Conservation (phyloP, 495 filamentous ascomycete genomes). For the Aspergillus ellipticus region DNA sequence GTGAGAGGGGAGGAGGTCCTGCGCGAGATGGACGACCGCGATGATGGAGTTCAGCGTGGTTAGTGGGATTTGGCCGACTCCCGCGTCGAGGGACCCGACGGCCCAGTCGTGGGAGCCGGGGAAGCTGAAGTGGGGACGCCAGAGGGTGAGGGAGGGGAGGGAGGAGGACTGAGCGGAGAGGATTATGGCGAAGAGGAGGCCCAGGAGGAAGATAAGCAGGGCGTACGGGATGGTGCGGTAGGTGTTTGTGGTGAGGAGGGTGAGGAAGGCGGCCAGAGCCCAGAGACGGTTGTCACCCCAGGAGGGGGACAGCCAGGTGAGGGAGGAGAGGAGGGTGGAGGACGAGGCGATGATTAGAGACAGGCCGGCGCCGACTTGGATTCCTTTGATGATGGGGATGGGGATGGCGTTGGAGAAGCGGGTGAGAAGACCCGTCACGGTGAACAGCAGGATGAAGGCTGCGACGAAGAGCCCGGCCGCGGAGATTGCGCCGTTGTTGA, state of each 20-base stretch:
- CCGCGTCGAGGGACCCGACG: constrained; percentile 52
- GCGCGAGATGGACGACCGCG: constrained; percentile 70
- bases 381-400: constrained; percentile 84
- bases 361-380: constrained; percentile 87
- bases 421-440: constrained; percentile 66
- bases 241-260: constrained; percentile 59
- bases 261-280: constrained; percentile 64
- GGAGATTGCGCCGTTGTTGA: constrained; percentile 63
- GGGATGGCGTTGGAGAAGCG: constrained; percentile 72
- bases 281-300: constrained; percentile 72
- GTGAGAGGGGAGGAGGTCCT: constrained; percentile 67
- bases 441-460: constrained; percentile 67
- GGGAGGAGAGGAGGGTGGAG: constrained; percentile 53
- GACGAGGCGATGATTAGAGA: constrained; percentile 73
- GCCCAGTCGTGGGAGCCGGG: constrained; percentile 45
- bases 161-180: constrained; percentile 27
- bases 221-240: constrained; percentile 69
- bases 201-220: constrained; percentile 62
- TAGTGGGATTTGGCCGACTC: constrained; percentile 81
- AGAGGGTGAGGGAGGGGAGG: constrained; percentile 48
- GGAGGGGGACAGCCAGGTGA: constrained; percentile 55
- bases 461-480: constrained; percentile 77
- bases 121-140: constrained; percentile 42
- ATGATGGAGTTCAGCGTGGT: constrained; percentile 90
- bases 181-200: constrained; percentile 55